Conservation (phyloP, 2,329 filamentous ascomycete species). For the Aspergillus sp. region DNA sequence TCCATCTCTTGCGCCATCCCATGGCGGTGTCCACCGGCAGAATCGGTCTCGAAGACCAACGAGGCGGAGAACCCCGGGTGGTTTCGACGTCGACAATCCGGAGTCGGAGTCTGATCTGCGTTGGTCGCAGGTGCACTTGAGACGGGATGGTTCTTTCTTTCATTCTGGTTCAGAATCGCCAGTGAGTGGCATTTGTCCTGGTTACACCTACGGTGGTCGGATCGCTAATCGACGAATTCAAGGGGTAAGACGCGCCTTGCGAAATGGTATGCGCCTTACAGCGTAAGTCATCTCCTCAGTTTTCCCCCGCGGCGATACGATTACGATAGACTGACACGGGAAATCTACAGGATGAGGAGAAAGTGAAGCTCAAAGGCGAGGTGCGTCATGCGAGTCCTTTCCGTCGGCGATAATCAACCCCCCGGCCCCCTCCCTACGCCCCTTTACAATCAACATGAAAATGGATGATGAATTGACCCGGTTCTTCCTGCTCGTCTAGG, state of each 20-base stretch:
- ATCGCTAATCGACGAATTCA: constrained; percentile 22
- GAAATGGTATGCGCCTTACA: constrained; percentile 99
- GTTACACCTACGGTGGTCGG: background rate
- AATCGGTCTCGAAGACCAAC: constrained; percentile 20
- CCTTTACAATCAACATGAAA: background rate
- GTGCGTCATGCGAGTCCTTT: constrained; percentile 47
- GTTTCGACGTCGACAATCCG: background rate
- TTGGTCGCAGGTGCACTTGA: constrained; percentile 5
- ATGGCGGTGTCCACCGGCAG: constrained; percentile 30
- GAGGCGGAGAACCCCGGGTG: constrained; percentile 23
- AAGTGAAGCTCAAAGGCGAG: constrained; percentile 98
- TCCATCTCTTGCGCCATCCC: background rate
- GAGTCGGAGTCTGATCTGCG: background rate
- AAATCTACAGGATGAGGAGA: constrained; percentile 75
- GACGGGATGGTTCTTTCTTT: constrained; percentile 69
- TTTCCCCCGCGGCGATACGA: background rate
- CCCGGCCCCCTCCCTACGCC: background rate
- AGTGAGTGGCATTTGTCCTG: constrained; percentile 53
- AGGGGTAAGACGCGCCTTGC: constrained; percentile 98
- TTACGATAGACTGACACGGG: background rate
- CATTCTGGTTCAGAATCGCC: constrained; percentile 85
- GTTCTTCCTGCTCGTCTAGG: constrained; percentile 47
- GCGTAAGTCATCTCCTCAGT: constrained; percentile 48
- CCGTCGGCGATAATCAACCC: background rate
- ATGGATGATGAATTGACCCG: constrained; percentile 5